A percentile compares a stretch with the other conserved stretches of the same genome.
Evolutionary conservation across 1,139 yeast genomes (phyloP).

Genomic region (Taiozyma onychis): DNA sequence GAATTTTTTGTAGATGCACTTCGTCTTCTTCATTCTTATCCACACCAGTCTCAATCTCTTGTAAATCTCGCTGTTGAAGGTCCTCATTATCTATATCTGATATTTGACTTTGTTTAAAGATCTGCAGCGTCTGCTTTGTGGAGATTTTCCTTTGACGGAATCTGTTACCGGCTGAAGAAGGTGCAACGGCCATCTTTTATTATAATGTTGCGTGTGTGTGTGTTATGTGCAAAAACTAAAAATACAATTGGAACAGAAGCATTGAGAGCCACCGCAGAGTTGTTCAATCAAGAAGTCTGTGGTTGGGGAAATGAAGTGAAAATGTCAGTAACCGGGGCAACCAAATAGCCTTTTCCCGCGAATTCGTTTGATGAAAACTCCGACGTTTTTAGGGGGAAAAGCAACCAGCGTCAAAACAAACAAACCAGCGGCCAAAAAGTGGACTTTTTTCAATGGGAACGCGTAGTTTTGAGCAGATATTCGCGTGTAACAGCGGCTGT

Average conservation of each 20-base stretch:
- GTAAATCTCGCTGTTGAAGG: slow-evolving; percentile 70
- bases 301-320: background rate
- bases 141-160: slow-evolving; percentile 26
- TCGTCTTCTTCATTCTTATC: slow-evolving; percentile 98
- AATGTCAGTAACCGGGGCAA: background rate
- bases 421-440: background rate
- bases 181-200: slow-evolving; percentile 10
- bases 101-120: slow-evolving; percentile 70
- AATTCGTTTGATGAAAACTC: background rate
- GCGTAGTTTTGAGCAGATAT: background rate
- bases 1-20: slow-evolving; percentile 87
- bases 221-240: background rate
- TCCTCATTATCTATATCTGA: slow-evolving; percentile 74
- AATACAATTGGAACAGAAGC: background rate
- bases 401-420: background rate
- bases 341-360: background rate
- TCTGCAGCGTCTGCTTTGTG: slow-evolving; percentile 62
- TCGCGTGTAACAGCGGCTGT: background rate
- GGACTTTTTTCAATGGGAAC: background rate
- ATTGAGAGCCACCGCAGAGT: background rate
- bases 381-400: background rate
- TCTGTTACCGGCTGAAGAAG: slow-evolving; percentile 20
- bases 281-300: background rate
- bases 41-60: slow-evolving; percentile 94
- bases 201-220: no score